Percentiles rank a stretch among this genome's conserved stretches.
phyloP scores from a whole-genome alignment of 2,329 filamentous ascomycete species.

The Aspergillus sp. region DNA sequence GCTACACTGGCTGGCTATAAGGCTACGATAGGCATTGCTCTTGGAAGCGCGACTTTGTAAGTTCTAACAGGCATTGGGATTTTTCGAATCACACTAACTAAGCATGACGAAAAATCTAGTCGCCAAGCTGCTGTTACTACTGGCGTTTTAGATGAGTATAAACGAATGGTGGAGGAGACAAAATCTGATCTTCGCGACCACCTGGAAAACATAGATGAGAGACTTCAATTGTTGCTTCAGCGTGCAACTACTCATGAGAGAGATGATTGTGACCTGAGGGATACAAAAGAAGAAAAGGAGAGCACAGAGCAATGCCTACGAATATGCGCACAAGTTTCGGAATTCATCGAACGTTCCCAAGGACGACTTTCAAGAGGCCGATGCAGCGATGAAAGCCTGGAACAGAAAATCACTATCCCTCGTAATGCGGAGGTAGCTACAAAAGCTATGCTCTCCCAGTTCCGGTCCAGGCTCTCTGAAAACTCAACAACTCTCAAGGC shows the following conservation, averaged over 20 bases:
- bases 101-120: too few relatives aligned
- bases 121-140: conserved; percentile 17
- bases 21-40: conserved; percentile 26
- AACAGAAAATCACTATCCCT: too few relatives aligned
- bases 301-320: conserved; percentile 36
- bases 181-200: conserved; percentile 36
- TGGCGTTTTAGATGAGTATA: conserved; percentile 30
- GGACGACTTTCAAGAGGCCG: neutral
- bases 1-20: conserved; percentile 23
- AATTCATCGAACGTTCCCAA: too few relatives aligned
- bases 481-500: conserved; percentile 20
- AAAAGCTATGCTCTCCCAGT: conserved; percentile 9
- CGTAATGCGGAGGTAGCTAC: conserved; percentile 3
- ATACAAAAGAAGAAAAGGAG: conserved; percentile 32
- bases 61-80: too few relatives aligned
- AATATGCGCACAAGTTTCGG: conserved; percentile 35
- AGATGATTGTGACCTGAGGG: neutral
- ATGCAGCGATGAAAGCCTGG: neutral
- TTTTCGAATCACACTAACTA: too few relatives aligned
- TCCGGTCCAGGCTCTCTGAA: conserved; percentile 19
- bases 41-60: conserved; percentile 27
- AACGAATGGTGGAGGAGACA: conserved; percentile 31
- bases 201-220: conserved; percentile 29
- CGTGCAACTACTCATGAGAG: neutral
- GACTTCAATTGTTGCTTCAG: conserved; percentile 19